Evolutionary conservation across 352 stramenopile genomes (phyloP).

Genomic region (Globisporangium nodosum): DNA sequence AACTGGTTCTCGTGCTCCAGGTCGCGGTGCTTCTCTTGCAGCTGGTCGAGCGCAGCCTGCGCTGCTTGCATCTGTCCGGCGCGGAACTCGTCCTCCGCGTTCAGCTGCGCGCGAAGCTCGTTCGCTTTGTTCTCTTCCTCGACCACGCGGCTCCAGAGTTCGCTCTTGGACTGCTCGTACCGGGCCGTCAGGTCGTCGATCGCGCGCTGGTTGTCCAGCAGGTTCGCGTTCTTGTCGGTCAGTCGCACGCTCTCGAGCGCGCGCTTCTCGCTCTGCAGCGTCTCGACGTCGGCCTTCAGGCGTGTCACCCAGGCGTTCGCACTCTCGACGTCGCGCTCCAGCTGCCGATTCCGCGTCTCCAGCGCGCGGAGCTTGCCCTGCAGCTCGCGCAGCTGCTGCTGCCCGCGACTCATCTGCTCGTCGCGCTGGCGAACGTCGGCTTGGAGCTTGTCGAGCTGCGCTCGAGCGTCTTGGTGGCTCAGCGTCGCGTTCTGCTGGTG

Average conservation of each 20-base stretch:
- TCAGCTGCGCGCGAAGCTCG: slow-evolving; percentile 27
- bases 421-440: slow-evolving; percentile 34
- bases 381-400: slow-evolving; percentile 30
- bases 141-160: slow-evolving; percentile 32
- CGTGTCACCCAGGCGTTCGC: slow-evolving; percentile 28
- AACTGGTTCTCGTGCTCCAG: slow-evolving; percentile 44
- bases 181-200: slow-evolving; percentile 27
- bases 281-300: slow-evolving; percentile 25
- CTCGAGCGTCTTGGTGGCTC: slow-evolving; percentile 34
- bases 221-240: slow-evolving; percentile 11
- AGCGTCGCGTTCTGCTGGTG: slow-evolving; percentile 40
- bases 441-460: slow-evolving; percentile 34
- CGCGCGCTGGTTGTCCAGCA: slow-evolving; percentile 17
- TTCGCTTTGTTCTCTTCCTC: slow-evolving; percentile 38
- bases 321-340: slow-evolving; percentile 30
- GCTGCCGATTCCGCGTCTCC: slow-evolving; percentile 26
- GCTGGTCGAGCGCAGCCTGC: slow-evolving; percentile 19
- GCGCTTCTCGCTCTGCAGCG: slow-evolving; percentile 34
- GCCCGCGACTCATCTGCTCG: slow-evolving; percentile 38
- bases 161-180: slow-evolving; percentile 33
- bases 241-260: slow-evolving; percentile 22
- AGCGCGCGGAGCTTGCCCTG: slow-evolving; percentile 22
- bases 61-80: slow-evolving; percentile 14
- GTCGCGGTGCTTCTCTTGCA: slow-evolving; percentile 27
- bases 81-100: slow-evolving; percentile 24